Evolutionary conservation across 192 early-diverging fungal species (phyloP), one percentile per base, ranked within the genome.

Genomic region (Chytriomyces hyalinus): DNA sequence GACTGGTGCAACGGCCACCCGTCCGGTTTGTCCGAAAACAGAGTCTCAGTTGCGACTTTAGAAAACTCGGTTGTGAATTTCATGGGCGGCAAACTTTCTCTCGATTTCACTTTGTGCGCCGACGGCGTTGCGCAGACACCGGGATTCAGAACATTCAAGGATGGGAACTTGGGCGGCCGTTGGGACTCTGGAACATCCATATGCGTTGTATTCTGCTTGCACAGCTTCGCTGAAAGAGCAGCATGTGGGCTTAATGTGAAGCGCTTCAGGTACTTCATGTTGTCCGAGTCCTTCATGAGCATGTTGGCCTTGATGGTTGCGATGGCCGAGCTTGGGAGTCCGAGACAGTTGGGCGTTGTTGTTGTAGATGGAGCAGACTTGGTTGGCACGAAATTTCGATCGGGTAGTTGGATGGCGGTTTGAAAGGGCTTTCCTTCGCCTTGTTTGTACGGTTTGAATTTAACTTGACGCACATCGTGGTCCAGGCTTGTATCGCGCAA

Each of bases 1-100:
- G 68, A 15, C 17, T 47, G 68, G 43, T 63, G 71, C n/a, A 73
- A 60, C 10, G 71, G 71, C 68, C 68, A 70, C 11, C 26, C 68
- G 26, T 53, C 26, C 1, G 47, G n/a, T 24, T 28, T 49, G 11
- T 70, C 68, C 11, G 22, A 47, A 49, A n/a, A 57, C 20, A 57
- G 13, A n/a, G 53, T 57, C 13, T 20, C 20, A 20, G 53, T n/a
- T 3, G 15, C 53, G 53, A 20, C 53, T n/a, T 20, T n/a, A n/a
- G 53, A 57, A 20, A 57, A 57, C 20, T 57, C 53, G 13, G 53
- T 57, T 13, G 20, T 57, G 13, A 20, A 20, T 57, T 57, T 57
- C 20, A 57, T n/a, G 0, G 53, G 53, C 15, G 53, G 53, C 53
- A 57, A 57, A 3, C 15, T 20, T 20, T 57, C 53, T 20, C 53